Base-by-base conservation (phyloP, 495 filamentous ascomycete species). In the Halenospora varia region DNA sequence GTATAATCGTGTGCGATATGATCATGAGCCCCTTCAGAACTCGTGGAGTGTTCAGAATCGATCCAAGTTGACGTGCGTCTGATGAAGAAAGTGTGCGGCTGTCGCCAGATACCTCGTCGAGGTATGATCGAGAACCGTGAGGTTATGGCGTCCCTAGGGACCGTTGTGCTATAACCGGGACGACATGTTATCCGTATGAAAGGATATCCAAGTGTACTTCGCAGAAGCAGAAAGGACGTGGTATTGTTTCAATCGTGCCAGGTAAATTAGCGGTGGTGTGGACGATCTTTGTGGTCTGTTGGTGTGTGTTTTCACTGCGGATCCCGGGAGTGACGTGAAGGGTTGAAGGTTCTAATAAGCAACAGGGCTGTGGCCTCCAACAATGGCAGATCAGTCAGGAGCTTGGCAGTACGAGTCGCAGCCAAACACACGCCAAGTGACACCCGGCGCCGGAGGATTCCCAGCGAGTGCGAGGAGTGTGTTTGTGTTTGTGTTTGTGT, bases 111-210 rank as follows among this genome's bases (percentile, higher is more conserved):
- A 22, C 18, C 41, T 53, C 42, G 2, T 1, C 48, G 2, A 59
- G 41, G 49, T 22, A 48, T 29, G 25, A 24, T 53, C 56, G 42
- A 53, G 20, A 52, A 52, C 49, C 18, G 49, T 15, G 3, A 11
- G 19, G 25, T 29, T 44, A 40, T 55, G 61, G 65, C 73, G 78
- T 79, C 78, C 79, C 77, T 79, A 75, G 66, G 77, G 77, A 81
- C 77, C 70, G 77, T 68, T 60, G 66, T 69, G 79, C 76, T 82
- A 82, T 82, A 81, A 82, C 59, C 61, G 67, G 45, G 68, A 59
- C 61, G 65, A 63, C 78, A 82, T 82, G 18, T 53, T 70, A 49
- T 56, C 49, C 20, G 24, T 25, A 24, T 13, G 23, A 53, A 55
- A 29, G 23, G 52, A 9, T 19, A 64, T 61, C 57, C 62, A 42